A percentile compares a stretch with the other conserved stretches of the same genome.
Evolutionary conservation across 768 basidiomycete genomes (phyloP).

Genomic region (Lentinula raphanica): DNA sequence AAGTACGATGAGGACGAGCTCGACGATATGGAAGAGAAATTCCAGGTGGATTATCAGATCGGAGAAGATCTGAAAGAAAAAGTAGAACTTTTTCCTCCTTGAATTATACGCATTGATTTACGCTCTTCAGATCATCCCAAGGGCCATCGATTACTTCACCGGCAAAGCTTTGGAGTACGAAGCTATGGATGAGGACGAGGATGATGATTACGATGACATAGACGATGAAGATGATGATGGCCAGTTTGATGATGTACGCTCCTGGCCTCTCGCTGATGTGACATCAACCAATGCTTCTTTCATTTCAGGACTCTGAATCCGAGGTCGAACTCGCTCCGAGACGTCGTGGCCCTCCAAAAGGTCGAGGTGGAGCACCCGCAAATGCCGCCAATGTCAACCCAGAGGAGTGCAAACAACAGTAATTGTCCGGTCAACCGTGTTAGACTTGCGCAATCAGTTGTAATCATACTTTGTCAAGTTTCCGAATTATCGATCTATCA

Average conservation of each 20-base stretch:
- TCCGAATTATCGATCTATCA: background rate
- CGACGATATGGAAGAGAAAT: conserved; percentile 86
- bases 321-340: conserved; percentile 55
- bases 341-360: conserved; percentile 55
- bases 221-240: conserved; percentile 40
- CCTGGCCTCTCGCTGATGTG: conserved; percentile 7
- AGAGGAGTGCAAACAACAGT: conserved; percentile 94
- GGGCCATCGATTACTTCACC: conserved; percentile 95
- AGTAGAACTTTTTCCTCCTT: conserved; percentile 34
- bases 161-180: conserved; percentile 92
- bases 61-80: conserved; percentile 98
- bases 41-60: conserved; percentile 97
- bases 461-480: too few species aligned
- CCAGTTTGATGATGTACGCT: conserved; percentile 46
- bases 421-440: too few species aligned
- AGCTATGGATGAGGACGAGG: conserved; percentile 46
- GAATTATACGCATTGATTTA: conserved; percentile 5
- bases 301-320: conserved; percentile 66
- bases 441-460: too few species aligned
- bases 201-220: conserved; percentile 51
- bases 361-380: conserved; percentile 37
- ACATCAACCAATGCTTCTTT: conserved; percentile 11
- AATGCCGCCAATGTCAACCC: conserved; percentile 55
- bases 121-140: conserved; percentile 73
- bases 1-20: conserved; percentile 83